Conservation (phyloP, 495 filamentous ascomycete genomes). For the Lasiosphaeria hispida region DNA sequence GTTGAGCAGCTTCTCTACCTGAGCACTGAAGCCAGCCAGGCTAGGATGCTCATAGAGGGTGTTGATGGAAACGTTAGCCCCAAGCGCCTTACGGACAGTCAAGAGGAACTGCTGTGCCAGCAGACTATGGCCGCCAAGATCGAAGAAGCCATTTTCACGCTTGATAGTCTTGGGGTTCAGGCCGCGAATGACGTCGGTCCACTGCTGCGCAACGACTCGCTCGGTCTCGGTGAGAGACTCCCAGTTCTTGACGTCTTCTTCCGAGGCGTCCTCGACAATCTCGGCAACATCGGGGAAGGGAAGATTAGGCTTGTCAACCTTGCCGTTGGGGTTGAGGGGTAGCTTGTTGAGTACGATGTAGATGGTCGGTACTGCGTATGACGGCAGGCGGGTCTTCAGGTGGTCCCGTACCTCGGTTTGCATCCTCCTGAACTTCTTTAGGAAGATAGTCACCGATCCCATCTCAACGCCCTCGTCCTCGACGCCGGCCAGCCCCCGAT, state of each 20-base stretch:
- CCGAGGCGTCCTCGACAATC: constrained; percentile 53
- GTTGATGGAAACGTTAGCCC: constrained; percentile 69
- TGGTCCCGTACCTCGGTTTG: constrained; percentile 72
- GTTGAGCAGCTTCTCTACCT: constrained; percentile 64
- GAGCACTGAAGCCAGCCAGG: constrained; percentile 66
- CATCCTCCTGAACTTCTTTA: constrained; percentile 65
- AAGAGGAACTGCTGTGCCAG: constrained; percentile 80
- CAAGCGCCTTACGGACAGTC: constrained; percentile 61
- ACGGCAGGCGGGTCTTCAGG: constrained; percentile 71
- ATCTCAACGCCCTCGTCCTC: constrained; percentile 47
- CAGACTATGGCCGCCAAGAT: constrained; percentile 83
- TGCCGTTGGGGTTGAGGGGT: constrained; percentile 92
- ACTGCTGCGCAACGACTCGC: constrained; percentile 33
- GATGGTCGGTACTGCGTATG: constrained; percentile 76
- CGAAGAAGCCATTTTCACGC: constrained; percentile 75
- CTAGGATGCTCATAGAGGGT: constrained; percentile 75
- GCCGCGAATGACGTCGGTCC: constrained; percentile 51
- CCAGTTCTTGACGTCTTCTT: constrained; percentile 69
- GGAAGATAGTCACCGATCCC: constrained; percentile 40
- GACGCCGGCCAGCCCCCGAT: constrained; percentile 51
- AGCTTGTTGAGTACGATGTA: constrained; percentile 77
- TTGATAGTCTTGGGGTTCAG: constrained; percentile 59
- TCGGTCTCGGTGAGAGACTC: constrained; percentile 49
- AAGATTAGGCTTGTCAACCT: constrained; percentile 85
- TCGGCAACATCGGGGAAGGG: constrained; percentile 80